Conservation (phyloP, 2,329 filamentous ascomycete species). For the Gaeumannomyces tritici region DNA sequence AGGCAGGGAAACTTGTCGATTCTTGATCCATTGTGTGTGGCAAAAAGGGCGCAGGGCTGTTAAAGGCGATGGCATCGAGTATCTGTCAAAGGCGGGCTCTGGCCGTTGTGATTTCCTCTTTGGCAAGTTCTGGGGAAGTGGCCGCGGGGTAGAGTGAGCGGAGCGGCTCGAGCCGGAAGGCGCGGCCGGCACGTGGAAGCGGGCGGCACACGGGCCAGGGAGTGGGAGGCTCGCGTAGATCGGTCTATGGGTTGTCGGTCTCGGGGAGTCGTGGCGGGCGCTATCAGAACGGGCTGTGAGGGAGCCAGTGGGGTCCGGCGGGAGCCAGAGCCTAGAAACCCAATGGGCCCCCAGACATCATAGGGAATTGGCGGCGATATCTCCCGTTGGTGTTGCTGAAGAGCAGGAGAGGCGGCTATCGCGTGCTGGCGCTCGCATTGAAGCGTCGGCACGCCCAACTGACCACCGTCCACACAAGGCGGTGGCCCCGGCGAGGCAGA, state of each 20-base stretch:
- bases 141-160: neutral
- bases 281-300: neutral
- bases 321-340: slow-evolving; percentile 27
- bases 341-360: slow-evolving; percentile 26
- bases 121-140: neutral
- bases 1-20: slow-evolving; percentile 19
- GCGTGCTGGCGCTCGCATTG: neutral
- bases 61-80: slow-evolving; percentile 34
- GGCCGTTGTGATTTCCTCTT: neutral
- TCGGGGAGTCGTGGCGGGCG: neutral
- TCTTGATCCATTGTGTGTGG: slow-evolving; percentile 31
- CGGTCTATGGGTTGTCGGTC: neutral
- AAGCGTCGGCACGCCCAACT: neutral
- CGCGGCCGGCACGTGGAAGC: neutral
- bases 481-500: neutral
- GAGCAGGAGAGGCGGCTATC: neutral
- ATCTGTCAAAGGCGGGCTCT: slow-evolving; percentile 25
- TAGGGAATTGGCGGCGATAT: slow-evolving; percentile 10
- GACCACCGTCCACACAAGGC: neutral
- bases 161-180: neutral
- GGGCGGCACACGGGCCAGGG: neutral
- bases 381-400: slow-evolving; percentile 1
- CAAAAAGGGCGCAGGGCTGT: slow-evolving; percentile 1
- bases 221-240: neutral
- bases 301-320: slow-evolving; percentile 19